These are phyloP conservation scores for Leccinum rimulosum DNA, from an alignment of 768 basidiomycete species.

Conservation along the genomic window DNA sequence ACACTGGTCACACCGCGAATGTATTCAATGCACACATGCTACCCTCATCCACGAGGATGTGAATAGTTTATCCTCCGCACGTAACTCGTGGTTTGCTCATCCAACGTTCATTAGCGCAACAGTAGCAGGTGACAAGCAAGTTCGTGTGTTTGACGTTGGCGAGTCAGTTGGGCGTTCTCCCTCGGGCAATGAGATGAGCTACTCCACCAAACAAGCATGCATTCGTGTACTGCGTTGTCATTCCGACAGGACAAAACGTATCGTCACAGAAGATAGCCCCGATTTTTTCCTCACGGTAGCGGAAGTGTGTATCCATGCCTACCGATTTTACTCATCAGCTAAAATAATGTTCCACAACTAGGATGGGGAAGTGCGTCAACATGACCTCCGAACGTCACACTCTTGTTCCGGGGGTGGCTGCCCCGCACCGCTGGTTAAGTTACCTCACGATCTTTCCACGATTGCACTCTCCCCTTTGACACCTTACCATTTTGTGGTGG, in stretches of 20 bases:
- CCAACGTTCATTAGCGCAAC: conserved; percentile 47
- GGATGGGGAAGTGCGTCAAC: conserved; percentile 88
- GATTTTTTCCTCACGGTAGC: conserved; percentile 75
- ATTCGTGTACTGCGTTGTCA: conserved; percentile 69
- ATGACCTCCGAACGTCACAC: conserved; percentile 74
- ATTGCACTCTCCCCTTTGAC: conserved; percentile 74
- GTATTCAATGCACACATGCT: conserved; percentile 85
- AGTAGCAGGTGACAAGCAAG: conserved; percentile 71
- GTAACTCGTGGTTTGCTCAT: conserved; percentile 8
- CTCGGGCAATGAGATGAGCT: conserved; percentile 44
- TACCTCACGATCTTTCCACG: conserved; percentile 66
- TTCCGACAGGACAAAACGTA: conserved; percentile 66
- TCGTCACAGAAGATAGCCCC: conserved; percentile 77
- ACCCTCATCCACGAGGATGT: conserved; percentile 78
- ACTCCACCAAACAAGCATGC: conserved; percentile 46
- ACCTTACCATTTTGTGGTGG: conserved; percentile 83
- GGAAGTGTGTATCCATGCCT: conserved; percentile 48
- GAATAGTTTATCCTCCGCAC: conserved; percentile 31
- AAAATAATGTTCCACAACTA: conserved; percentile 33
- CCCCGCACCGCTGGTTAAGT: conserved; percentile 66
- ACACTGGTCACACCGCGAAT: conserved; percentile 78
- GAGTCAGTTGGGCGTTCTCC: conserved; percentile 36
- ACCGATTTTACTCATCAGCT: conserved; percentile 3
- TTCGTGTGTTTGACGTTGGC: conserved; percentile 75
- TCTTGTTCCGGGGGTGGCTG: conserved; percentile 57